Evolutionary conservation across 2,329 filamentous ascomycete genomes (phyloP), one percentile per base, ranked within the genome.

Genomic region (Talaromyces funiculosus): DNA sequence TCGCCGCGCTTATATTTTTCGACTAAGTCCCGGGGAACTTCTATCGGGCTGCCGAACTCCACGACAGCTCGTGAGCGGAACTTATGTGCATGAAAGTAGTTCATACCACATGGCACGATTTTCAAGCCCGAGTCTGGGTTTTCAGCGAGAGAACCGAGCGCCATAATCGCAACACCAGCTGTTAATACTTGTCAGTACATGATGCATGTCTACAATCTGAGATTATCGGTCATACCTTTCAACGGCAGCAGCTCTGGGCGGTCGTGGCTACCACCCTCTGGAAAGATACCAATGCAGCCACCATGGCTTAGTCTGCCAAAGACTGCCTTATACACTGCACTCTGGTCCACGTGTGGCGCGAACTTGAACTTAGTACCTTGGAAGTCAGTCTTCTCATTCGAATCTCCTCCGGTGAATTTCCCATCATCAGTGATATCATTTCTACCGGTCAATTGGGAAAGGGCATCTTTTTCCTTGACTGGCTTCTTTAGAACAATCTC

Each of bases 31-130:
- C 81, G 80, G 0, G 92, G 89, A 9, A 97, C 86, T 66, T 96
- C 90, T 64, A 97, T 87, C 0, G 94, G 92, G 26, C 86, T 87
- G 8, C 94, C 94, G 68, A 97, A 99, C 72, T 99, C 94, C 62
- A 97, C 87, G 4, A 99, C 93, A 37, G 93, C 94, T 72, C 94
- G 86, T 64, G 93, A 97, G 49, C 93, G 89, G 77, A 99, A 99
- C 75, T 97, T 99, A 82, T 99, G 93, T 0, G 93, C 90, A 75
- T 97, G 93, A 78, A 99, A 99, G 77, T 99, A 99, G 76, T 99
- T 99, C 93, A 99, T 97, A 68, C 93, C 93, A 56, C 94, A 92
- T 3, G 94, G 94, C 24, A 99, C 90, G 68, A 99, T 97, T 75
- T 92, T 95, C 63, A 99, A 80, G 31, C 90, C 91, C 71, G 90